Conservation (phyloP, 805 yeast species). For the Kodamaea hsintzibuensis region DNA sequence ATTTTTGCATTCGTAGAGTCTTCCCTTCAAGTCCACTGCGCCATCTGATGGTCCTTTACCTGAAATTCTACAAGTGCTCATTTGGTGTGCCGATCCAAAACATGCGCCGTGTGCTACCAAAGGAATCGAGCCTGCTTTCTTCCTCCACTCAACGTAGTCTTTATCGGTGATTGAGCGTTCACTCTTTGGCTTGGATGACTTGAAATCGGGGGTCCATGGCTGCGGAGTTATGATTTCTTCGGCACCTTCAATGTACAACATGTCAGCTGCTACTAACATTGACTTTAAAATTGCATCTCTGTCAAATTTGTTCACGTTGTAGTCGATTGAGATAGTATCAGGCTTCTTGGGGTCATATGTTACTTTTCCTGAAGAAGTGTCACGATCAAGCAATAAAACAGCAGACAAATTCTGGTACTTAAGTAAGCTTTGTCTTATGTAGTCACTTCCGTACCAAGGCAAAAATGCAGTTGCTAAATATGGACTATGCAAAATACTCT, state of each 20-base stretch:
- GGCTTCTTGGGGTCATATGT: conserved; percentile 34
- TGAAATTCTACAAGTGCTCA: conserved; percentile 28
- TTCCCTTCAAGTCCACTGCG: conserved; percentile 26
- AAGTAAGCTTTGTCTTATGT: conserved; percentile 31
- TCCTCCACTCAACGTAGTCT: conserved; percentile 44
- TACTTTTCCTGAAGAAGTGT: conserved; percentile 43
- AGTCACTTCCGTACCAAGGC: conserved; percentile 44
- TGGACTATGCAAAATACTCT: conserved; percentile 50
- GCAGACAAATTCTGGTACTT: conserved; percentile 40
- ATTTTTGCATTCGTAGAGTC: conserved; percentile 26
- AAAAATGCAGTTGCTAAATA: conserved; percentile 33
- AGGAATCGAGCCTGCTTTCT: conserved; percentile 24
- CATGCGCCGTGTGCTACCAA: conserved; percentile 29
- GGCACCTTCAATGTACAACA: conserved; percentile 52
- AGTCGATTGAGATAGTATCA: conserved; percentile 35
- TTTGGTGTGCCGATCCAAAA: conserved; percentile 32
- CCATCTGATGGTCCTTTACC: conserved; percentile 28
- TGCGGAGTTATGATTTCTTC: conserved; percentile 40
- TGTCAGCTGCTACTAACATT: conserved; percentile 40
- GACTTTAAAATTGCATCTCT: conserved; percentile 39
- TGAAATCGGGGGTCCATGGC: conserved; percentile 37
- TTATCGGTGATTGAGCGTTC: conserved; percentile 41
- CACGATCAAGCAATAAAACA: conserved; percentile 48
- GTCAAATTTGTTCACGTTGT: conserved; percentile 43
- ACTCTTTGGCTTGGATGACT: conserved; percentile 32